Conservation (phyloP, 2,329 filamentous ascomycete species). For the Exserohilum rostratum region DNA sequence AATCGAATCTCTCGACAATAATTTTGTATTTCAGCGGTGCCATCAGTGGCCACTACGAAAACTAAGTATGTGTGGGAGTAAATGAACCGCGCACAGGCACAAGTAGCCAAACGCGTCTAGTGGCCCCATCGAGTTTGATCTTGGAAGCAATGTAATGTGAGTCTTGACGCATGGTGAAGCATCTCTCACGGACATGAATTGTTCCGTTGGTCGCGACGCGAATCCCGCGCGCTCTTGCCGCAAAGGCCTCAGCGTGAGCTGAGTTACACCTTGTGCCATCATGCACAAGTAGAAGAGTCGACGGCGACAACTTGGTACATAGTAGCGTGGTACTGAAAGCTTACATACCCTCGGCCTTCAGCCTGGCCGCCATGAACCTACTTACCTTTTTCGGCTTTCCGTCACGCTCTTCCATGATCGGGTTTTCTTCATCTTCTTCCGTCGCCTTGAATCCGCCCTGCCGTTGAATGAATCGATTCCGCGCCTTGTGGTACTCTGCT, state of each 20-base stretch:
- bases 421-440: constrained; percentile 69
- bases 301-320: background rate
- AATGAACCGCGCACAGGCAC: constrained; percentile 40
- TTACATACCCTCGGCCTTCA: constrained; percentile 50
- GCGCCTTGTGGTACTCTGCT: constrained; percentile 79
- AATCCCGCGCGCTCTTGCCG: background rate
- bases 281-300: background rate
- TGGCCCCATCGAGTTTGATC: constrained; percentile 35
- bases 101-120: constrained; percentile 42
- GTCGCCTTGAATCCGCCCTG: constrained; percentile 78
- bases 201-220: constrained; percentile 27
- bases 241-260: too few relatives aligned
- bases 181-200: constrained; percentile 48
- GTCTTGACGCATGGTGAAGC: constrained; percentile 41
- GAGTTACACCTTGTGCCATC: too few relatives aligned
- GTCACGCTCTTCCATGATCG: constrained; percentile 71
- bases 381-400: constrained; percentile 67
- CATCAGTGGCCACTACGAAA: background rate
- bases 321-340: background rate
- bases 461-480: constrained; percentile 81
- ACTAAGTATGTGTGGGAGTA: constrained; percentile 30
- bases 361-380: constrained; percentile 73
- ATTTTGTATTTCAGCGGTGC: background rate
- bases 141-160: constrained; percentile 49
- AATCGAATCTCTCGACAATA: background rate